A percentile compares a stretch with the other conserved stretches of the same genome.
Conservation (phyloP, 495 filamentous ascomycete species). For the Corynascus novoguineensis region DNA sequence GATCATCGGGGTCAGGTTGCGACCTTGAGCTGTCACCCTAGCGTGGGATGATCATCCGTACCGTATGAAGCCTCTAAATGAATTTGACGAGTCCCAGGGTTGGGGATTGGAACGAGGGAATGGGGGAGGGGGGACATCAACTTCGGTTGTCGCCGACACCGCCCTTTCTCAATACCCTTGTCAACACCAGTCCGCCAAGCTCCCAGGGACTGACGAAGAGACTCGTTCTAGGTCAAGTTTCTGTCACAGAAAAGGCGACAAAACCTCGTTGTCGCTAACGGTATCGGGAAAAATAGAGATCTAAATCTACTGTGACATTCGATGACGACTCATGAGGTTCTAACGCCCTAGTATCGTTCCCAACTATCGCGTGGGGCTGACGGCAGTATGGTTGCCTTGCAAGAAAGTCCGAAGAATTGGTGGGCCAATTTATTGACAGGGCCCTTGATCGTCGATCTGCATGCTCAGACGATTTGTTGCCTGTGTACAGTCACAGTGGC, state of each 20-base stretch:
- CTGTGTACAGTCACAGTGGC: too few relatives aligned
- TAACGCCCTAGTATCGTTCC: too few relatives aligned
- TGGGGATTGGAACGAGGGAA: background rate
- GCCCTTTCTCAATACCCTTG: background rate
- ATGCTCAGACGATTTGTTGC: slow-evolving; percentile 5
- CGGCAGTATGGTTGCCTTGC: background rate
- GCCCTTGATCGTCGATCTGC: slow-evolving; percentile 4
- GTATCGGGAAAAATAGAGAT: too few relatives aligned
- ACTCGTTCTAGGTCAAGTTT: too few relatives aligned
- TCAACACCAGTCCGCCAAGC: background rate
- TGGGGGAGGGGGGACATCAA: background rate
- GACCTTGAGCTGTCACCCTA: slow-evolving; percentile 13
- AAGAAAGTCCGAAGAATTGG: background rate
- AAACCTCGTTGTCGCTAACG: too few relatives aligned
- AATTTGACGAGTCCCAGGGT: background rate
- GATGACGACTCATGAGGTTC: too few relatives aligned
- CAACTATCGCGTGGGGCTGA: too few relatives aligned
- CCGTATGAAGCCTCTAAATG: background rate
- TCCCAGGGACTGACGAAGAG: too few relatives aligned
- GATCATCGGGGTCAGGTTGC: slow-evolving; percentile 8
- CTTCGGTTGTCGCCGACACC: background rate
- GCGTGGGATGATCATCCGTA: slow-evolving; percentile 13
- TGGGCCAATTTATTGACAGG: background rate
- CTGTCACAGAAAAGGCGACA: too few relatives aligned
- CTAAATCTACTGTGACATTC: too few relatives aligned